These are phyloP conservation scores for Nyctanthes arbortristis DNA, from an alignment of 257 asterid genomes.

Conservation along the genomic window DNA sequence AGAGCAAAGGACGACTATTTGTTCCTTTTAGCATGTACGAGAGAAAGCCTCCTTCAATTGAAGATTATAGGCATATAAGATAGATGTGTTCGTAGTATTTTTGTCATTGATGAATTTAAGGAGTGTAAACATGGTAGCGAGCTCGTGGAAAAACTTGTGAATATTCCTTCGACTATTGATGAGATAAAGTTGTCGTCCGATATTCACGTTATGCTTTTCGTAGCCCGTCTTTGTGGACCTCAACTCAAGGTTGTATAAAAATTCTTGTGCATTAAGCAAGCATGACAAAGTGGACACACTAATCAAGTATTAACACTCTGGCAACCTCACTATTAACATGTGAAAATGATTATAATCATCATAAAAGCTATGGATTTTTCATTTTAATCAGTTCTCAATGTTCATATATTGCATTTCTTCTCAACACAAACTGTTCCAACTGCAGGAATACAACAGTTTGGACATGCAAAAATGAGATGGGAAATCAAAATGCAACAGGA, in stretches of 20 bases:
- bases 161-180: no score
- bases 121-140: no score
- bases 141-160: no score
- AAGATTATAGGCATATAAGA: no score
- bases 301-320: conserved; percentile 59
- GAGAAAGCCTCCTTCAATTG: no score
- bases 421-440: background rate
- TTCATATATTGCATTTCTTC: conserved; percentile 18
- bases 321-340: conserved; percentile 42
- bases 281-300: conserved; percentile 38
- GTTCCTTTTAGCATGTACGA: no score
- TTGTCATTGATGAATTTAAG: no score
- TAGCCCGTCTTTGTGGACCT: conserved; percentile 20
- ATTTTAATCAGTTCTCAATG: conserved; percentile 17
- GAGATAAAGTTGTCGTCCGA: background rate
- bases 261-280: conserved; percentile 59
- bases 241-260: conserved; percentile 5
- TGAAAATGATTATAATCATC: conserved; percentile 29
- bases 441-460: conserved; percentile 36
- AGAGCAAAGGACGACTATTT: no score
- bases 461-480: conserved; percentile 55
- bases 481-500: conserved; percentile 73
- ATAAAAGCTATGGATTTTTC: conserved; percentile 34
- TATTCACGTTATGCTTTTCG: background rate
- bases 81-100: no score